Base-by-base conservation (phyloP, 2,329 filamentous ascomycete genomes). In the Chalaropsis thielavioides region DNA sequence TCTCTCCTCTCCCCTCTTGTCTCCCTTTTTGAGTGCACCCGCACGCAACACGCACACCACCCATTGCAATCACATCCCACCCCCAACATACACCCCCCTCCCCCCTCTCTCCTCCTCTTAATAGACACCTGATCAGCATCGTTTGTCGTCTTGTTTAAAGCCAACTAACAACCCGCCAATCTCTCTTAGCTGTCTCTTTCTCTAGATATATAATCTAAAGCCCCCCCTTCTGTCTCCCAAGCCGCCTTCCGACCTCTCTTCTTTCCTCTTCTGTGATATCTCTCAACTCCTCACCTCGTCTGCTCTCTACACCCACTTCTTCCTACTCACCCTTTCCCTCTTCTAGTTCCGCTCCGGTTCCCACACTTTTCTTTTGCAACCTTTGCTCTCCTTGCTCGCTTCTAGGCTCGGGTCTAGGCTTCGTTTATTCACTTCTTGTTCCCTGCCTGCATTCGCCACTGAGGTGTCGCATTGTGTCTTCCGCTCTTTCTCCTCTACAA, bases 391-490 rank as follows among this genome's bases (percentile, higher is more conserved):
- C 54, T 60, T 43, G 38, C 43, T 24, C 41, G 15, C 22, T 38
- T 46, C 15, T 2, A 64, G 27, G 22, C n/a, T 35, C 5, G n/a
- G 17, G 19, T 61, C 40, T 62, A 17, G 38, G 10, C 41, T 24
- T 35, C 15, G 19, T n/a, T 19, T 24, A 27, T 35, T 19, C 41
- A 31, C 2, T 46, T n/a, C 38, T 19, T 38, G 27, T 19, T 40
- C 31, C 56, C 56, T 13, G 38, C 17, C 56, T 62, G n/a, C n/a
- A 62, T 62, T 62, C 60, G 60, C 60, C 60, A 62, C 60, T 24
- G 40, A 62, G 40, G 22, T 35, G 41, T 46, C 60, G 40, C 60
- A 62, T 62, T 62, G 44, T 62, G 44, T 31, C 41, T 46, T 31
- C n/a, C 40, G 44, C 41, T 27, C 31, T 24, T n/a, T n/a, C 24